Conservation (phyloP, 139 green algal genomes). For the Coccomyxa sp. region DNA sequence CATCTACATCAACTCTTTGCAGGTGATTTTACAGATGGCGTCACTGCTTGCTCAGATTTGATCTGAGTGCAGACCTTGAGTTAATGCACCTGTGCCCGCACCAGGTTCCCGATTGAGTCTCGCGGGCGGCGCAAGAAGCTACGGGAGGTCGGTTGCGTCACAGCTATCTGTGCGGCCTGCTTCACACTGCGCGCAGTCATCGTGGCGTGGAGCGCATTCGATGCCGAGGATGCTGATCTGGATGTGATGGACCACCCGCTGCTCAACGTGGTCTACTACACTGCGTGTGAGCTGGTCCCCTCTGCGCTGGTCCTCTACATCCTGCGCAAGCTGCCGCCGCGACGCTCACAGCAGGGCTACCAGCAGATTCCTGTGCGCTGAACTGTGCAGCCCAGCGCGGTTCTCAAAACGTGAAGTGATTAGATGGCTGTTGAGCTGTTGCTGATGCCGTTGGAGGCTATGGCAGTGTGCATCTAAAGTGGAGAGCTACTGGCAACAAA, state of each 20-base stretch:
- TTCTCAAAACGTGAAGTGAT: neutral
- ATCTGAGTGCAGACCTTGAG: no score
- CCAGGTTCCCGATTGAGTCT: conserved; percentile 90
- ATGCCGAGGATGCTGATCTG: conserved; percentile 16
- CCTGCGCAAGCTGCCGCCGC: conserved; percentile 85
- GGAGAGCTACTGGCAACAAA: no score
- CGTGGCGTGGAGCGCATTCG: conserved; percentile 61
- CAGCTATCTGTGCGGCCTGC: conserved; percentile 85
- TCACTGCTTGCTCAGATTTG: no score
- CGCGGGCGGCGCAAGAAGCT: conserved; percentile 93
- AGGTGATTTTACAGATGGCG: no score
- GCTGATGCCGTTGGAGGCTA: neutral
- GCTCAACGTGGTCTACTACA: conserved; percentile 90
- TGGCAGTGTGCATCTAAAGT: no score
- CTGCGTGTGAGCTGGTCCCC: conserved; percentile 73
- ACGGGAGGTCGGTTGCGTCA: conserved; percentile 89
- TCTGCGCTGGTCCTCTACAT: conserved; percentile 85
- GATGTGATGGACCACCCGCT: conserved; percentile 66
- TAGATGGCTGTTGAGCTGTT: neutral
- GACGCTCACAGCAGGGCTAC: conserved; percentile 48
- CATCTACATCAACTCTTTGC: no score
- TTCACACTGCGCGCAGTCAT: conserved; percentile 70
- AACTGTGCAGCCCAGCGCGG: no score
- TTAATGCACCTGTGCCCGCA: no score
- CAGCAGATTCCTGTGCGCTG: conserved; percentile 33